These are phyloP conservation scores for Centrapalus pauciflorus DNA, from an alignment of 129 eudicot genomes.

Conservation along the genomic window DNA sequence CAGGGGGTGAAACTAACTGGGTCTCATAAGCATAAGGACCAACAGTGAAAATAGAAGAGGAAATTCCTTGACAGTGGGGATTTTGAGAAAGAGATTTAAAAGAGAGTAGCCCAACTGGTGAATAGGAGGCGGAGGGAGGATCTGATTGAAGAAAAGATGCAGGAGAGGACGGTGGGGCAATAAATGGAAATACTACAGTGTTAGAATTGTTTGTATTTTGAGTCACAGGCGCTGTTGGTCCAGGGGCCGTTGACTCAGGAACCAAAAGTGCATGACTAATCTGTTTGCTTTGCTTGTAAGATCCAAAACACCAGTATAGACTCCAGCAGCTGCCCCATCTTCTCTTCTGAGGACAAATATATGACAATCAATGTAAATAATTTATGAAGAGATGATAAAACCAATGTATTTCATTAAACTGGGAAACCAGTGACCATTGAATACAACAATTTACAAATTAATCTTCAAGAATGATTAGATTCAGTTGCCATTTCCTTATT, in stretches of 20 bases:
- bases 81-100: constrained; percentile 59
- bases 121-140: constrained; percentile 70
- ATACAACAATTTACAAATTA: not conserved
- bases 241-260: constrained; percentile 48
- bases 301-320: constrained; percentile 81
- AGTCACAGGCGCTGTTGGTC: constrained; percentile 27
- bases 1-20: constrained; percentile 95
- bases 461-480: not conserved
- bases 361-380: constrained; percentile 18
- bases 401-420: not conserved
- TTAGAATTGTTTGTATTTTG: constrained; percentile 43
- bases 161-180: constrained; percentile 98
- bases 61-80: constrained; percentile 42
- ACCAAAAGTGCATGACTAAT: constrained; percentile 69
- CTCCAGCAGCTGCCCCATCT: constrained; percentile 97
- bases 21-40: constrained; percentile 98
- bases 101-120: constrained; percentile 66
- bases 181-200: constrained; percentile 56
- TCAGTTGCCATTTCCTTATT: not conserved
- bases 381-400: not conserved
- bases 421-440: not conserved
- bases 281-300: constrained; percentile 63
- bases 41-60: constrained; percentile 60
- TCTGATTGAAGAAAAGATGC: constrained; percentile 90
- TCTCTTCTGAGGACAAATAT: constrained; percentile 55